Percentiles rank a stretch among this genome's conserved stretches.
These are phyloP conservation scores for Kodamaea ohmeri DNA, from an alignment of 1,139 yeast genomes.

Conservation along the genomic window DNA sequence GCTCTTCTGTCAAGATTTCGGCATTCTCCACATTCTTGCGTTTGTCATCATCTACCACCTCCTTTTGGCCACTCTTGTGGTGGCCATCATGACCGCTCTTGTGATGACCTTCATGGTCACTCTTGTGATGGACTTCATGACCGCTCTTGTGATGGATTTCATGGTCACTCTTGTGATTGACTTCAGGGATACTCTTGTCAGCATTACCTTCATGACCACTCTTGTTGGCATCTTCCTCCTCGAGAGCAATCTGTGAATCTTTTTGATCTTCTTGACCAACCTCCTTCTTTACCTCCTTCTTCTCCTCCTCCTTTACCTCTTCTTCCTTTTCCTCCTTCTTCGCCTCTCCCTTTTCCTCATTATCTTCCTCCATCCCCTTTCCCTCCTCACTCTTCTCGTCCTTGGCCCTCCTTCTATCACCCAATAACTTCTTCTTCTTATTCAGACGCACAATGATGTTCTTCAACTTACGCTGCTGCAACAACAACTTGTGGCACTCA, in stretches of 20 bases:
- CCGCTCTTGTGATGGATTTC: background rate
- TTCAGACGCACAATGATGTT: slow-evolving; percentile 44
- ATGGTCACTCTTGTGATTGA: background rate
- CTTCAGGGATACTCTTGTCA: background rate
- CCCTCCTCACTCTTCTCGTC: no score
- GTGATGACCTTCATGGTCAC: no score
- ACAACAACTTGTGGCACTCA: slow-evolving; percentile 47
- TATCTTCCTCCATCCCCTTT: slow-evolving; percentile 1
- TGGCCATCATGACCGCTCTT: background rate
- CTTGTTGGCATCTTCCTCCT: slow-evolving; percentile 25
- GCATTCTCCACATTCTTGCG: slow-evolving; percentile 14
- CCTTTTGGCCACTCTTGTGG: background rate
- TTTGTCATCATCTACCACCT: background rate
- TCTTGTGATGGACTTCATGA: background rate
- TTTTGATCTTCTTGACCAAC: slow-evolving; percentile 30
- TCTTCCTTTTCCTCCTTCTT: slow-evolving; percentile 18
- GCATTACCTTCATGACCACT: background rate
- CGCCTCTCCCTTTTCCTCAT: slow-evolving; percentile 14
- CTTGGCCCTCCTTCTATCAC: slow-evolving; percentile 1
- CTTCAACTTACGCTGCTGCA: slow-evolving; percentile 46
- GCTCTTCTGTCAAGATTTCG: slow-evolving; percentile 36
- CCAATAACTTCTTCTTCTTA: slow-evolving; percentile 28
- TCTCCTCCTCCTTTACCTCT: slow-evolving; percentile 33
- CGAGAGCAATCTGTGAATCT: slow-evolving; percentile 29
- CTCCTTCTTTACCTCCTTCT: no score